A percentile compares a stretch with the other conserved stretches of the same genome.
Evolutionary conservation across 441 rosid species (phyloP).

Genomic region (Gossypium schwendimanii): DNA sequence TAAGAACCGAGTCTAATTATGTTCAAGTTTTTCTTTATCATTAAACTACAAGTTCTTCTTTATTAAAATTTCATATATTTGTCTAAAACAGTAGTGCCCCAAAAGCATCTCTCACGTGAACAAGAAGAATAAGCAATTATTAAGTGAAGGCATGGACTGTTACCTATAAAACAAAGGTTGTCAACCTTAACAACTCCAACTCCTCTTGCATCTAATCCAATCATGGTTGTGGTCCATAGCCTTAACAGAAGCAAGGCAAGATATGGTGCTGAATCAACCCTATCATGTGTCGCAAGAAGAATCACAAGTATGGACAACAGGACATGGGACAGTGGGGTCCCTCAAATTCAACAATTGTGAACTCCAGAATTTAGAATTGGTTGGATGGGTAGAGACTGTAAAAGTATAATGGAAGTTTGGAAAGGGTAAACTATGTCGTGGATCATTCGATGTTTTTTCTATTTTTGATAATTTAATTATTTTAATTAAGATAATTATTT

Average conservation of each 20-base stretch:
- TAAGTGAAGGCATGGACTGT: background rate
- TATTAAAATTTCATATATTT: no score
- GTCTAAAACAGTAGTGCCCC: background rate
- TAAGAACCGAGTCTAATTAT: no score
- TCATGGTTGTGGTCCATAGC: background rate
- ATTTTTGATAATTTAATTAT: no score
- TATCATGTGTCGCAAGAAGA: background rate
- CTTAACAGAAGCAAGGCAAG: background rate
- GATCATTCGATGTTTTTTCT: no score
- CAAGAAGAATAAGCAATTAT: background rate
- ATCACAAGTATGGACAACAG: background rate
- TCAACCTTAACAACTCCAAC: background rate
- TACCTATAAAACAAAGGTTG: conserved; percentile 3
- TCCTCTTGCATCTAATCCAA: background rate
- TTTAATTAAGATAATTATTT: no score
- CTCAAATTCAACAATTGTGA: background rate
- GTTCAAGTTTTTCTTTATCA: no score
- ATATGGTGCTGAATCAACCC: background rate
- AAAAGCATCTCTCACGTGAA: no score
- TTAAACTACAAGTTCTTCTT: no score
- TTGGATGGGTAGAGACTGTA: background rate
- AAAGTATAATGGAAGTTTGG: no score
- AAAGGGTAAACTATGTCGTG: no score
- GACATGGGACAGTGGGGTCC: background rate
- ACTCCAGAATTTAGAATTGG: background rate